Conservation (phyloP, 164 flowering plant genomes). For the Protea cynaroides region DNA sequence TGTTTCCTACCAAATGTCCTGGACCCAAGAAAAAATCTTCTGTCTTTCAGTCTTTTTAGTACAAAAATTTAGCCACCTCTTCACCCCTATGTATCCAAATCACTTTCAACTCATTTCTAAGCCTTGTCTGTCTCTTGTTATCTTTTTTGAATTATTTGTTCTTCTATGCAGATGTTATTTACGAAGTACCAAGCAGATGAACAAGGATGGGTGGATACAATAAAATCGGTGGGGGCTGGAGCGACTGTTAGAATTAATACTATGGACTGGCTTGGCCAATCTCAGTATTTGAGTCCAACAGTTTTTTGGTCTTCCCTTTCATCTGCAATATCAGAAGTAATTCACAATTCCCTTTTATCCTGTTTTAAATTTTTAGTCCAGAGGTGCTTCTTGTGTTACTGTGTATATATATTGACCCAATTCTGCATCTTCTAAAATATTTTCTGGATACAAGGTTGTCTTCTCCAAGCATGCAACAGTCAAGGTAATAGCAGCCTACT, state of each 20-base stretch:
- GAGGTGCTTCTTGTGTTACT: too few species aligned
- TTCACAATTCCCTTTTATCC: too few species aligned
- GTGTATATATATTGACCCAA: too few species aligned
- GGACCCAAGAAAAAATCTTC: too few species aligned
- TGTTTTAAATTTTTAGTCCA: too few species aligned
- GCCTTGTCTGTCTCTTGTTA: background rate
- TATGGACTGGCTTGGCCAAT: constrained; percentile 84
- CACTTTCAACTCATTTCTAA: background rate
- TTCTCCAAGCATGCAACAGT: constrained; percentile 86
- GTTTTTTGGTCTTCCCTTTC: constrained; percentile 68
- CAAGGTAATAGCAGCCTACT: constrained; percentile 74
- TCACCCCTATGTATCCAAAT: background rate
- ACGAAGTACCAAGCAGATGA: constrained; percentile 54
- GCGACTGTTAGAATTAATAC: constrained; percentile 51
- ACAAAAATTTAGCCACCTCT: background rate
- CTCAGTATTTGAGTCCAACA: constrained; percentile 38
- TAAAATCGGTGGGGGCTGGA: constrained; percentile 48
- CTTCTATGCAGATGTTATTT: constrained; percentile 45
- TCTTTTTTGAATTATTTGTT: background rate
- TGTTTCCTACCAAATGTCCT: too few species aligned
- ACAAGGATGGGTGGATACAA: constrained; percentile 68
- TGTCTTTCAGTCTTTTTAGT: too few species aligned
- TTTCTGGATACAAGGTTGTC: constrained; percentile 46
- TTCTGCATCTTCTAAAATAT: background rate
- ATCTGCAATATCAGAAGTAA: constrained; percentile 61